These are phyloP conservation scores for Monilinia vaccinii-corymbosi DNA, from an alignment of 2,329 filamentous ascomycete species.

Conservation along the genomic window DNA sequence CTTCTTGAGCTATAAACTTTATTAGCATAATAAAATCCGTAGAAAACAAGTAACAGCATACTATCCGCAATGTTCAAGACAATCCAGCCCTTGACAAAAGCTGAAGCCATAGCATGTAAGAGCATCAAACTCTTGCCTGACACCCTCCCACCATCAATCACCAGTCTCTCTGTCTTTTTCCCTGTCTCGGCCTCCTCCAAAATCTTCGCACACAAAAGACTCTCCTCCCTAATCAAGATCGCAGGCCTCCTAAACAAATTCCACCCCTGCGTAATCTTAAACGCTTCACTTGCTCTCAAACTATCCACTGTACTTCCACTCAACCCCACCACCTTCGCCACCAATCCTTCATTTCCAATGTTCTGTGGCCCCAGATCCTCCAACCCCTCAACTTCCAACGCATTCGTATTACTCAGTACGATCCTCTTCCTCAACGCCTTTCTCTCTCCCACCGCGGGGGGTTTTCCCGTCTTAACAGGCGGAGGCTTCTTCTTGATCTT, in stretches of 20 bases:
- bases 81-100: constrained; percentile 74
- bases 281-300: constrained; percentile 75
- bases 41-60: constrained; percentile 34
- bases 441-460: constrained; percentile 67
- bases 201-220: constrained; percentile 57
- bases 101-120: constrained; percentile 76
- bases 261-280: constrained; percentile 88
- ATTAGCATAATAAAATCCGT: constrained; percentile 11
- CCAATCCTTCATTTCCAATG: constrained; percentile 41
- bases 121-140: constrained; percentile 83
- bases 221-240: constrained; percentile 68
- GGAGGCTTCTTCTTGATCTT: constrained; percentile 41
- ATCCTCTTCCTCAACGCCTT: constrained; percentile 83
- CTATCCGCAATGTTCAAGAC: constrained; percentile 86
- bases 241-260: constrained; percentile 74
- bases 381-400: constrained; percentile 65
- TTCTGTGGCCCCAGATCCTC: constrained; percentile 49
- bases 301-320: constrained; percentile 65
- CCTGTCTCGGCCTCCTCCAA: constrained; percentile 47
- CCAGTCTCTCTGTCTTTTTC: constrained; percentile 49
- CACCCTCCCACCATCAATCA: constrained; percentile 64
- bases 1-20: constrained; percentile 56
- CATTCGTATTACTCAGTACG: constrained; percentile 89
- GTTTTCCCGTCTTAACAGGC: constrained; percentile 32
- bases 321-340: constrained; percentile 61